These are phyloP conservation scores for Sporothrix inflata DNA, from an alignment of 2,329 filamentous ascomycete species.

Conservation along the genomic window DNA sequence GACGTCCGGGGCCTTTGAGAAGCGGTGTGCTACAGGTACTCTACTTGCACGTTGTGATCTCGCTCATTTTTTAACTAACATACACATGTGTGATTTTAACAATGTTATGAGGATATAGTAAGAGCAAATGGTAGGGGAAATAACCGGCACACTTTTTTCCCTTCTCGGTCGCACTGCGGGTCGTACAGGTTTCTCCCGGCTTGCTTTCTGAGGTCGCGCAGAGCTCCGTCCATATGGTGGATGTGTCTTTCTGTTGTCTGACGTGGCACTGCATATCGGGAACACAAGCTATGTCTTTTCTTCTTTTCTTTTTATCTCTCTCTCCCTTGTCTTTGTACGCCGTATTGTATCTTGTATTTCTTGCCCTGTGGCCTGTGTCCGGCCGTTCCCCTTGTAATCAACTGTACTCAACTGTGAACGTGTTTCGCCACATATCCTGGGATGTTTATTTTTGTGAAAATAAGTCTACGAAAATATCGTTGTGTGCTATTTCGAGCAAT, in stretches of 20 bases:
- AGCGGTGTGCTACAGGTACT: neutral
- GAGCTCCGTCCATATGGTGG: neutral
- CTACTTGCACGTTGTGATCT: neutral
- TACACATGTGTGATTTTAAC: too few relatives aligned
- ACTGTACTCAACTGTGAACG: neutral
- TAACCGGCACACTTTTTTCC: neutral
- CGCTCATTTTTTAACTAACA: neutral
- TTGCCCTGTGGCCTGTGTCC: neutral
- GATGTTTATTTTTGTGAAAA: too few relatives aligned
- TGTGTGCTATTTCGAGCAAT: too few relatives aligned
- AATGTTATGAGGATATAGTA: neutral
- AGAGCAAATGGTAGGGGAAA: neutral
- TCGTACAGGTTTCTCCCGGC: neutral
- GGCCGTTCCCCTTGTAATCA: neutral
- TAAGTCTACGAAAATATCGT: too few relatives aligned
- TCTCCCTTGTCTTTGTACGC: neutral
- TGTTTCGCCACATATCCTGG: too few relatives aligned
- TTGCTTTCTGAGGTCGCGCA: neutral
- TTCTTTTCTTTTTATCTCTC: too few relatives aligned
- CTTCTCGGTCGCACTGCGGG: neutral
- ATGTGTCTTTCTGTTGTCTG: slow-evolving; percentile 1
- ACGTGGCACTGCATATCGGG: neutral
- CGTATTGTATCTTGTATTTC: neutral
- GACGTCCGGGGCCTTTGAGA: neutral
- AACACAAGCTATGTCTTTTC: neutral